Base-by-base conservation (phyloP, 345 rosid genomes). In the Eucalyptus pumila region DNA sequence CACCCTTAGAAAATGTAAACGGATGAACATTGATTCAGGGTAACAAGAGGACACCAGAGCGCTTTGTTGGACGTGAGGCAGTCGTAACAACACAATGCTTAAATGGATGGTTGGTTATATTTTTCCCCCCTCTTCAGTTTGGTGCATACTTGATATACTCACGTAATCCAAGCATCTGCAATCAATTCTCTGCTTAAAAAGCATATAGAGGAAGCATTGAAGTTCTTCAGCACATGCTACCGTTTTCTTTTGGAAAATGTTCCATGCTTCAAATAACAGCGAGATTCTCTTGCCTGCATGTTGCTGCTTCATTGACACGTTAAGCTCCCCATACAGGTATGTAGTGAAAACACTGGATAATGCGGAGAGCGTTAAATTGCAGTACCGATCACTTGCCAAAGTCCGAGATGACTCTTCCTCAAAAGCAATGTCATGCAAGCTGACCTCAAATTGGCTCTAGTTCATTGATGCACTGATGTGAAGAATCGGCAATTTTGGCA, bases 61-160 rank as follows among this genome's bases (percentile, higher is more conserved):
- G 97, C 85, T 97, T 97, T 94, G 99, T 97, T 54, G 99, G 98
- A 89, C 98, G 99, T 47, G 96, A 95, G 92, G 98, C 99, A 83
- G 94, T 96, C 85, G 97, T 96, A 86, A 97, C 97, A 90, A 95
- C 99, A 30, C 99, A 96, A 65, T 97, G 99, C 98, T 92, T 97
- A 91, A 96, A 97, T 90, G 99, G 99, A 95, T 97, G 99, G 99
- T 97, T 86, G 87, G 95, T 94, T 23, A 87, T 87, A 54, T 81
- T 87, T 47, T 67, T 51, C 14, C 85, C 21, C 48, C 76, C 21
- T 45, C 87, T 47, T 49, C 62, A 47, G 27, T 50, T 67, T 49
- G 17, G 54, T 48, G 54, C 44, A 14, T 49, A 8, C 12, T 76
- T 21, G 14, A 86, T 45, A 52, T 49, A 86, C 40, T 48, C 19